phyloP scores from a whole-genome alignment of 2,329 filamentous ascomycete genomes.

The Drechslerella coelobrocha region DNA sequence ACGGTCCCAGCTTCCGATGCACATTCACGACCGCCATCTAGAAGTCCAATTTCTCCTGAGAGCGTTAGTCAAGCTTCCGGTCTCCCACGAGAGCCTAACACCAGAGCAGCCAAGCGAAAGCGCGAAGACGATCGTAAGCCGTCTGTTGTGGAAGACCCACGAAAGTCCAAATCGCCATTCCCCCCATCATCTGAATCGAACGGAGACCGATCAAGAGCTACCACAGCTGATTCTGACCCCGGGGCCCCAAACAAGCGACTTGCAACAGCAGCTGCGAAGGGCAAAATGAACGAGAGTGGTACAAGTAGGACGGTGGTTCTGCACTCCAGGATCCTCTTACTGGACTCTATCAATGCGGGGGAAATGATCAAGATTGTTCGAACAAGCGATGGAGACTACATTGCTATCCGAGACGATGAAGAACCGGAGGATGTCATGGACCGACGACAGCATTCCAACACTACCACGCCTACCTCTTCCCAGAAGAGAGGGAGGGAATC shows the following conservation, averaged over 20 bases:
- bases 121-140: slow-evolving; percentile 18
- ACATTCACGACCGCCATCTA: slow-evolving; percentile 21
- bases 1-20: slow-evolving; percentile 23
- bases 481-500: slow-evolving; percentile 17
- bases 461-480: neutral
- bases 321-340: slow-evolving; percentile 21
- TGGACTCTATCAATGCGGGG: slow-evolving; percentile 37
- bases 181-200: slow-evolving; percentile 26
- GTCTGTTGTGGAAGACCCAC: slow-evolving; percentile 8
- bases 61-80: neutral
- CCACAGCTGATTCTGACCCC: slow-evolving; percentile 20
- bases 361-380: slow-evolving; percentile 33
- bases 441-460: slow-evolving; percentile 22
- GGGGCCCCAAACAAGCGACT: neutral
- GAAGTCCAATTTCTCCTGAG: slow-evolving; percentile 19
- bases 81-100: slow-evolving; percentile 9
- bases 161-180: slow-evolving; percentile 35
- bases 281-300: slow-evolving; percentile 4
- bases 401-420: slow-evolving; percentile 40
- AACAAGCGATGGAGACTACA: slow-evolving; percentile 30
- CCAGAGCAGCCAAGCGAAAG: slow-evolving; percentile 27
- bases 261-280: neutral
- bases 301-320: slow-evolving; percentile 17
- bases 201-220: slow-evolving; percentile 21
- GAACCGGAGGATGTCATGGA: slow-evolving; percentile 42